phyloP scores from a whole-genome alignment of 139 green algal genomes.

The Gonium pectorale region DNA sequence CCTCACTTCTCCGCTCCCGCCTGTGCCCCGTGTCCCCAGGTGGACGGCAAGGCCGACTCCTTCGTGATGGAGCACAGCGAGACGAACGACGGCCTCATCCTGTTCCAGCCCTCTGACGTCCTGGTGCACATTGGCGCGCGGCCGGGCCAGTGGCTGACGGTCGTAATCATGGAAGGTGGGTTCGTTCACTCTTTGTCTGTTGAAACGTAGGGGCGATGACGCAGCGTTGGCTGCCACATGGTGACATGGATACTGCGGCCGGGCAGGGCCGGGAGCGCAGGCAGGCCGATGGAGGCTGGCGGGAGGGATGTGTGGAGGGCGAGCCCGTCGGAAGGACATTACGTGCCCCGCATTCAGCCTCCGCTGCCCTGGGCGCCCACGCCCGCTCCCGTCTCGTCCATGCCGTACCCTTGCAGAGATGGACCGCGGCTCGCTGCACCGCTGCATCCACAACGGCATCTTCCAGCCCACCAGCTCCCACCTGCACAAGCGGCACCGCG shows the following conservation, averaged over 20 bases:
- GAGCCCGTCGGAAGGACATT: no score
- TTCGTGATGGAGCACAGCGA: background rate
- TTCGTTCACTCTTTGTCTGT: background rate
- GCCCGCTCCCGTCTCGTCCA: no score
- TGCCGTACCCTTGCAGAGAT: conserved; percentile 1
- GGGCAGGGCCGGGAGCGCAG: background rate
- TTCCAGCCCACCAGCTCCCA: background rate
- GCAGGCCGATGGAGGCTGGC: no score
- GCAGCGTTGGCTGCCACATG: no score
- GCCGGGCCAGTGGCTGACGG: conserved; percentile 29
- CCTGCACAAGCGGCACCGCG: conserved; percentile 20
- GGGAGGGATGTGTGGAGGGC: no score
- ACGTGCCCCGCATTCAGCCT: no score
- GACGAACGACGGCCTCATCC: background rate
- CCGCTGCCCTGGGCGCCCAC: no score
- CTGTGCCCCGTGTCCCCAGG: background rate
- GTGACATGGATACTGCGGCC: background rate
- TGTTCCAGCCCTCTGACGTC: conserved; percentile 26
- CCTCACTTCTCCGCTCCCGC: background rate
- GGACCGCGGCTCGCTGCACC: conserved; percentile 33
- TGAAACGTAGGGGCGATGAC: no score
- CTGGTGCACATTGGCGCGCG: conserved; percentile 28
- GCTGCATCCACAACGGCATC: conserved; percentile 5
- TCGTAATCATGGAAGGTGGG: conserved; percentile 28
- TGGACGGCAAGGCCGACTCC: conserved; percentile 19